Base-by-base conservation (phyloP, 2,329 filamentous ascomycete species). In the Talaromyces sp. region DNA sequence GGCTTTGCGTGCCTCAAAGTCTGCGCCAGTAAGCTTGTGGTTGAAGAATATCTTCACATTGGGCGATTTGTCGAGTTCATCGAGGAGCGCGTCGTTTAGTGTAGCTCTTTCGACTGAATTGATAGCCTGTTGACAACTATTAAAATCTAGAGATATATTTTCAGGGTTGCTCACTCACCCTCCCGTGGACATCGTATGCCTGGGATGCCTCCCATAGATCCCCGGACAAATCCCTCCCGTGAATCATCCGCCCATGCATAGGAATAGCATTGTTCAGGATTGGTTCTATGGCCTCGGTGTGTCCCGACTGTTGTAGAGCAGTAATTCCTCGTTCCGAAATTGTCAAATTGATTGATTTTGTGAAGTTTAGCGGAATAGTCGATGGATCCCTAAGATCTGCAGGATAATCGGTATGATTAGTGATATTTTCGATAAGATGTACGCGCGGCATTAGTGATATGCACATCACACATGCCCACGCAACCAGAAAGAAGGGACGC, bases 221-320 rank as follows among this genome's bases (percentile, higher is more conserved):
- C 4, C 91, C 91, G 19, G 83, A 78, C 9, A 84, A 80, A 22
- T 81, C 80, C 68, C 80, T 82, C 36, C 91, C 87, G 72, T 99
- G 95, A 65, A 99, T 96, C 95, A 99, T 99, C 28, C 95, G 91
- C 13, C 93, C 95, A 73, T 89, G 82, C 92, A 99, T 97, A 11
- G 93, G 93, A 63, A 98, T 92, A 0, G 93, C 93, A 57, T 88
- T 85, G 1, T 80, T 80, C 69, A 96, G 82, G 33, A 98, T 86
- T 67, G 87, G 82, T 13, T 93, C 83, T 33, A 96, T 80, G 39
- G 98, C 83, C 3, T 81, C 83, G 3, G 85, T 78, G 33, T 87
- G 84, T 28, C 86, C 85, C 1, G 90, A 86, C 68, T 90, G 81
- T 58, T 85, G 84, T 77, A 99, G 88, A 25, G 93, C 91, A 74